Evolutionary conservation across 345 rosid species (phyloP).

Genomic region (Schrenkiella parvula): DNA sequence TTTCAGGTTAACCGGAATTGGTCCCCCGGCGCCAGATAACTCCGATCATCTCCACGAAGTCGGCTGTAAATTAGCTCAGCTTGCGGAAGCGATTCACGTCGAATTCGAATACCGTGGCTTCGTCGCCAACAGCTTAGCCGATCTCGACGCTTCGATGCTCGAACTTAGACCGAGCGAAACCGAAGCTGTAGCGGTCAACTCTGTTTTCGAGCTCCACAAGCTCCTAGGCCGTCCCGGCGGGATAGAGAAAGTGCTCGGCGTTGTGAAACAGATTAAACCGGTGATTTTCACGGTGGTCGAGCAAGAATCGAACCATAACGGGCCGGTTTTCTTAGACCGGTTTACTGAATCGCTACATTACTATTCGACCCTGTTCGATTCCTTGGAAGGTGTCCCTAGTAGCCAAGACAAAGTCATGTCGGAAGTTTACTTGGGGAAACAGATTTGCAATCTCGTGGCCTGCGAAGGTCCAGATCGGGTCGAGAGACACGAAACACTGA

Average conservation of each 20-base stretch:
- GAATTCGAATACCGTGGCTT: constrained; percentile 77
- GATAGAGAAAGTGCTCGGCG: constrained; percentile 54
- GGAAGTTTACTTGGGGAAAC: constrained; percentile 75
- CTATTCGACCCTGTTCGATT: constrained; percentile 80
- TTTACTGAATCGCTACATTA: constrained; percentile 82
- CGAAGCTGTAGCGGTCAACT: constrained; percentile 79
- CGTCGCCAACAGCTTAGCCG: constrained; percentile 70
- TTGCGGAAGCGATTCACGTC: constrained; percentile 62
- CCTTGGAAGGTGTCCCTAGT: constrained; percentile 54
- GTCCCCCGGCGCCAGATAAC: constrained; percentile 65
- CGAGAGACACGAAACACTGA: constrained; percentile 71
- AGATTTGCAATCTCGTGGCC: constrained; percentile 81
- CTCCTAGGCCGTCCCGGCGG: constrained; percentile 60
- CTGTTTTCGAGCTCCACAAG: constrained; percentile 74
- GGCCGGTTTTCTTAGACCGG: constrained; percentile 72
- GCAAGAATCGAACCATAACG: constrained; percentile 82
- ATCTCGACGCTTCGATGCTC: constrained; percentile 72
- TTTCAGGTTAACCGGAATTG: constrained; percentile 76
- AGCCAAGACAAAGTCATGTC: constrained; percentile 64
- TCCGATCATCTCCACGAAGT: constrained; percentile 64
- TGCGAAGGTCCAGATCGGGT: constrained; percentile 74
- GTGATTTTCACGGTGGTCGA: constrained; percentile 73
- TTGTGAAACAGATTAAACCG: constrained; percentile 62
- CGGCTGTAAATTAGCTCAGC: constrained; percentile 77
- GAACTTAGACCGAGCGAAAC: constrained; percentile 50